phyloP scores from a whole-genome alignment of 768 basidiomycete genomes.

The Mycena leptocephala region DNA sequence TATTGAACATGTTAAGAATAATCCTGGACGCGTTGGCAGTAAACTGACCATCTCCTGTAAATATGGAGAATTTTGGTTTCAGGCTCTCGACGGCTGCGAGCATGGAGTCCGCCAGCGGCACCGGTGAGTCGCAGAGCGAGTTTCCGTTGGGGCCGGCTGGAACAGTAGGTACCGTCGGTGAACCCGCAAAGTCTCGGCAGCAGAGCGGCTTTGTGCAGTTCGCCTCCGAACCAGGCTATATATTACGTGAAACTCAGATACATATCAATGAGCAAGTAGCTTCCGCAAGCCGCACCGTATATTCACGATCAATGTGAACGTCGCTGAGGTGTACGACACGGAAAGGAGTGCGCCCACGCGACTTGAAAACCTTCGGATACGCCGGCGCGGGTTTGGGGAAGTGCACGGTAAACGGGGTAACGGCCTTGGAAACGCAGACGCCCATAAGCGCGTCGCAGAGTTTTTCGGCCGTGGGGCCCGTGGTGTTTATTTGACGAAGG shows the following conservation, averaged over 20 bases:
- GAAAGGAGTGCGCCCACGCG: slow-evolving; percentile 42
- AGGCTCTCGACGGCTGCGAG: slow-evolving; percentile 47
- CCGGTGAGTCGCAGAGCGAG: slow-evolving; percentile 54
- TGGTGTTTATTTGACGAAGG: slow-evolving; percentile 50
- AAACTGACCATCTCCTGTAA: slow-evolving; percentile 61
- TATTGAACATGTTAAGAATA: no score
- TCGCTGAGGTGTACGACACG: slow-evolving; percentile 57
- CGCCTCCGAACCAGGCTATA: slow-evolving; percentile 41
- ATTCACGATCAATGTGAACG: slow-evolving; percentile 57
- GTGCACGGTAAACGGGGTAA: slow-evolving; percentile 44
- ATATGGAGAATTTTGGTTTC: slow-evolving; percentile 50
- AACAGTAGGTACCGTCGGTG: slow-evolving; percentile 35
- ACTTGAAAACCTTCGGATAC: slow-evolving; percentile 29
- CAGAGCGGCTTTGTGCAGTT: slow-evolving; percentile 56
- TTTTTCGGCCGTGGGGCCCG: slow-evolving; percentile 50
- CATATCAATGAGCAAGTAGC: background rate
- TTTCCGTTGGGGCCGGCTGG: slow-evolving; percentile 52
- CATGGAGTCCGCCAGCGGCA: slow-evolving; percentile 54
- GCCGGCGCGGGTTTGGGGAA: slow-evolving; percentile 44
- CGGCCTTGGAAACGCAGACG: slow-evolving; percentile 47
- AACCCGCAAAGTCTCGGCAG: slow-evolving; percentile 50
- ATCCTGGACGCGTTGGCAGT: no score
- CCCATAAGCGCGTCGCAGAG: slow-evolving; percentile 58
- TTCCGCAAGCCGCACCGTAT: slow-evolving; percentile 42
- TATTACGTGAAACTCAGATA: background rate